Evolutionary conservation across 2,329 filamentous ascomycete species (phyloP).

Genomic region (Fusarium citri): DNA sequence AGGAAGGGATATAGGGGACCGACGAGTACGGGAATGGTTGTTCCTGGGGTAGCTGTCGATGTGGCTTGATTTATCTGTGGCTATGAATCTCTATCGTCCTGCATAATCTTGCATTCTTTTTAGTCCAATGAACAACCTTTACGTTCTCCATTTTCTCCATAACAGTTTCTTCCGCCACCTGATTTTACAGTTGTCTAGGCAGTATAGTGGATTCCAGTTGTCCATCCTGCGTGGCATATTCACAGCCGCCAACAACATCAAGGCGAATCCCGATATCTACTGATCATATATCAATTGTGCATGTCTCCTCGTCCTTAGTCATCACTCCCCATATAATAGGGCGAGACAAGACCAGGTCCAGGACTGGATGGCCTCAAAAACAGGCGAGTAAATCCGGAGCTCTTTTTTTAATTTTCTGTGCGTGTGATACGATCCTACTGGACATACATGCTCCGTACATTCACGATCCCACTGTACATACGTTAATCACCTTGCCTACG

Average conservation of each 20-base stretch:
- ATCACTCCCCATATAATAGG: background rate
- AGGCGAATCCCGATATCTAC: background rate
- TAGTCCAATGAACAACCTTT: background rate
- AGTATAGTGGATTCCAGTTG: background rate
- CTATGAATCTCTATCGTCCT: background rate
- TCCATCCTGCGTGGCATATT: background rate
- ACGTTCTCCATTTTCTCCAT: background rate
- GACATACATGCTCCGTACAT: background rate
- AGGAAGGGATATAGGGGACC: slow-evolving; percentile 44
- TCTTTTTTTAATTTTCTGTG: background rate
- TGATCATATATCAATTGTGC: slow-evolving; percentile 1
- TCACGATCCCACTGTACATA: background rate
- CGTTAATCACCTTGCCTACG: too few relatives aligned
- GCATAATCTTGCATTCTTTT: background rate
- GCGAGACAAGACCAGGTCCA: slow-evolving; percentile 4
- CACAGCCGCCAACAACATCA: background rate
- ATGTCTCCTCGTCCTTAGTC: background rate
- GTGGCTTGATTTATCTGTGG: slow-evolving; percentile 25
- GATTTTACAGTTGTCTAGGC: background rate
- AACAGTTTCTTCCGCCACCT: background rate
- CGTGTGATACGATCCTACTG: background rate
- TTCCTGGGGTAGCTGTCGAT: slow-evolving; percentile 34
- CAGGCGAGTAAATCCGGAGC: background rate
- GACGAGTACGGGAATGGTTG: slow-evolving; percentile 37
- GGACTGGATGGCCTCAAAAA: slow-evolving; percentile 8